phyloP scores from a whole-genome alignment of 2,329 filamentous ascomycete genomes.

The Penicillium palitans region DNA sequence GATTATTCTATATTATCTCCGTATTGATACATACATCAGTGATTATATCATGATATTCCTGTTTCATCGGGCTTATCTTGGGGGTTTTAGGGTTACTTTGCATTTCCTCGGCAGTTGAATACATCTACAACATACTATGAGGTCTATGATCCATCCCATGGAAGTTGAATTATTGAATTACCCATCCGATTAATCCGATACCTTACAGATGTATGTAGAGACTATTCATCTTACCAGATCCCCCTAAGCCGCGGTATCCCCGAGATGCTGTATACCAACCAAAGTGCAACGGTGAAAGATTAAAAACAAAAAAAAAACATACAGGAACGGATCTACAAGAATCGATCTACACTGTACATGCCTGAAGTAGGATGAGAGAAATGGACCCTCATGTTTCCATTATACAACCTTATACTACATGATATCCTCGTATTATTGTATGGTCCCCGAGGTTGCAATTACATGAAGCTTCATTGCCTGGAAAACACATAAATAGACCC shows the following conservation, averaged over 20 bases:
- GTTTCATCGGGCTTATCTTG: neutral
- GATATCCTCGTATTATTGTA: neutral
- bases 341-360: neutral
- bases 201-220: no score
- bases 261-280: neutral
- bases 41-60: neutral
- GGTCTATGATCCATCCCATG: neutral
- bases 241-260: neutral
- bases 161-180: neutral
- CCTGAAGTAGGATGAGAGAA: neutral
- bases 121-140: neutral
- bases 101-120: neutral
- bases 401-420: constrained; percentile 1
- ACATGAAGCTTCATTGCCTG: neutral
- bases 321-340: neutral
- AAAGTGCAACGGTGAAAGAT: neutral
- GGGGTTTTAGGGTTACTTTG: neutral
- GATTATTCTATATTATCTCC: neutral
- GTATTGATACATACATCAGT: neutral
- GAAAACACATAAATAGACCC: neutral
- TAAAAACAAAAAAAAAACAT: neutral
- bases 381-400: neutral
- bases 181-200: neutral
- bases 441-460: neutral
- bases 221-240: neutral